Evolutionary conservation across 768 basidiomycete species (phyloP).

Genomic region (Dendrothele bispora): DNA sequence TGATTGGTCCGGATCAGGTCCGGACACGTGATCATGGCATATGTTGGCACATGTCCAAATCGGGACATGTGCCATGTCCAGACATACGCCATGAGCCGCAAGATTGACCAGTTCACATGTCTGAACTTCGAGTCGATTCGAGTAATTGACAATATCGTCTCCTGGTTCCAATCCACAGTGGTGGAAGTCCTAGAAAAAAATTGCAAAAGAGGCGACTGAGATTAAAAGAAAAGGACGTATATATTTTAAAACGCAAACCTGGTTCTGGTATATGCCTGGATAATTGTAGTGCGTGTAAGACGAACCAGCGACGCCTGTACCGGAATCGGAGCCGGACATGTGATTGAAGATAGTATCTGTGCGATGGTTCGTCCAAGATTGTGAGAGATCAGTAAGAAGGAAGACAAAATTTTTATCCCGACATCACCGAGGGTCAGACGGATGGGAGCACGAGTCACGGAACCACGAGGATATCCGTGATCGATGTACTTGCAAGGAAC

Average conservation of each 20-base stretch:
- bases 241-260: conserved; percentile 36
- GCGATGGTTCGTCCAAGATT: neutral
- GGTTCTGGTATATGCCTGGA: conserved; percentile 45
- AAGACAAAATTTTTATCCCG: no score
- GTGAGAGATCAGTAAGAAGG: no score
- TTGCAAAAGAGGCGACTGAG: neutral
- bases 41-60: no score
- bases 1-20: no score
- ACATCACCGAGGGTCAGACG: no score
- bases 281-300: conserved; percentile 55
- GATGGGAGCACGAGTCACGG: no score
- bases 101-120: conserved; percentile 46
- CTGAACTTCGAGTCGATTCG: conserved; percentile 54
- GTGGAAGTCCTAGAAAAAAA: conserved; percentile 50
- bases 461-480: no score
- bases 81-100: no score
- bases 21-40: no score
- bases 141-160: conserved; percentile 57
- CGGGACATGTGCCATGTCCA: no score
- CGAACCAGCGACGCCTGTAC: conserved; percentile 49
- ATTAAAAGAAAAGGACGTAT: neutral
- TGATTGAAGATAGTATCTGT: conserved; percentile 65
- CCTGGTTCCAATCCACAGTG: conserved; percentile 56
- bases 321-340: conserved; percentile 54
- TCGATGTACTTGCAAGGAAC: neutral